Evolutionary conservation across 352 stramenopile species (phyloP).

Genomic region (Phytophthora idaei): DNA sequence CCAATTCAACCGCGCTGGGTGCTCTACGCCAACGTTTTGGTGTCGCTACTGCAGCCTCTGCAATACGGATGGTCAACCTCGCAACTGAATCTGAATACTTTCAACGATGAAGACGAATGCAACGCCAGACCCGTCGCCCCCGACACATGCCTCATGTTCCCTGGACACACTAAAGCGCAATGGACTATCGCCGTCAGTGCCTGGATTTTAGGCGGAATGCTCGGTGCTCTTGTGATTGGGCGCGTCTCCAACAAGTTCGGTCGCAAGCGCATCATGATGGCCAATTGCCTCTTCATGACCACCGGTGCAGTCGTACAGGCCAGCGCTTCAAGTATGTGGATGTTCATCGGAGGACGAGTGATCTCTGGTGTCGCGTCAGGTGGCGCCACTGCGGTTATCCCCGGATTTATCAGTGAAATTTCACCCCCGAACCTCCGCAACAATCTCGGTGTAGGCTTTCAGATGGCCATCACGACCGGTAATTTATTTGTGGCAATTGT

Average conservation of each 20-base stretch:
- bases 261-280: slow-evolving; percentile 26
- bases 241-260: slow-evolving; percentile 40
- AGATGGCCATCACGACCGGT: background rate
- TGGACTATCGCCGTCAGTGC: slow-evolving; percentile 4
- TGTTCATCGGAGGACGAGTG: slow-evolving; percentile 47
- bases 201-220: slow-evolving; percentile 1
- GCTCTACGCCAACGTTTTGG: slow-evolving; percentile 11
- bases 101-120: background rate
- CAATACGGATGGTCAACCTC: slow-evolving; percentile 6
- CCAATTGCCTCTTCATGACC: slow-evolving; percentile 38
- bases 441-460: background rate
- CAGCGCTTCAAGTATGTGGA: slow-evolving; percentile 26
- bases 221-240: slow-evolving; percentile 32
- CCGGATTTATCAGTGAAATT: slow-evolving; percentile 27
- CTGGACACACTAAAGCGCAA: background rate
- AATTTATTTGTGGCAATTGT: slow-evolving; percentile 1
- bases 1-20: slow-evolving; percentile 1
- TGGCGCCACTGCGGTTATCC: slow-evolving; percentile 38
- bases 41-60: slow-evolving; percentile 5
- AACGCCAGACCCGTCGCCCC: background rate
- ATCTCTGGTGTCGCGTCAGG: slow-evolving; percentile 57
- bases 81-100: background rate
- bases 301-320: slow-evolving; percentile 36
- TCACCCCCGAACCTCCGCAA: background rate
- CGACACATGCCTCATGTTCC: slow-evolving; percentile 17